Percentiles rank a stretch among this genome's conserved stretches.
phyloP scores from a whole-genome alignment of 805 yeast genomes.

The Yamadazyma akitaensis region DNA sequence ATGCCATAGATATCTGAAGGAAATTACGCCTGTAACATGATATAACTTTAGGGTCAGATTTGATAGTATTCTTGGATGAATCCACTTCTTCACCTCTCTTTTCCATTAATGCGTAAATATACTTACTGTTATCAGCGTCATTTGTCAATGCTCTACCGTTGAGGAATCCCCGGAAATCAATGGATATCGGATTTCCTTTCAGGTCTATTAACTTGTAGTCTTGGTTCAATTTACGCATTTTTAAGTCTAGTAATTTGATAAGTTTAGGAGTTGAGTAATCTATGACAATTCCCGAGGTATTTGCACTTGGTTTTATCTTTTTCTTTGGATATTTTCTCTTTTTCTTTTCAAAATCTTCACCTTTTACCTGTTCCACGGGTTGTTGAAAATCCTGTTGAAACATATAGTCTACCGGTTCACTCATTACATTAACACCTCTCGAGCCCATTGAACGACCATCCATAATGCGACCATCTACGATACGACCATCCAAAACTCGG shows the following conservation, averaged over 20 bases:
- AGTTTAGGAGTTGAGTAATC: constrained; percentile 27
- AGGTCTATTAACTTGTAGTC: constrained; percentile 28
- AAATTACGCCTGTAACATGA: constrained; percentile 46
- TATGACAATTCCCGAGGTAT: constrained; percentile 13
- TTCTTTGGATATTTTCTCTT: constrained; percentile 5
- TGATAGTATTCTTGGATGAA: constrained; percentile 9
- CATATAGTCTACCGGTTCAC: not conserved
- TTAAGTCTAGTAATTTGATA: constrained; percentile 28
- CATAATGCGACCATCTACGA: not conserved
- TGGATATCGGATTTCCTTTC: constrained; percentile 22
- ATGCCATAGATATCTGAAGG: constrained; percentile 31
- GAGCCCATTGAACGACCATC: not conserved
- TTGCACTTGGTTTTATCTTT: constrained; percentile 12
- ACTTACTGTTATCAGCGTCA: constrained; percentile 38
- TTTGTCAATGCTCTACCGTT: constrained; percentile 43
- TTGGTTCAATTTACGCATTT: constrained; percentile 13
- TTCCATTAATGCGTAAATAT: constrained; percentile 14
- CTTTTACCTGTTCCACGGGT: not conserved
- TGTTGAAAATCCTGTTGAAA: not conserved
- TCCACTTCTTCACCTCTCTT: constrained; percentile 3
- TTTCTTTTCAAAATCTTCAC: constrained; percentile 1
- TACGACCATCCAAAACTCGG: too few species aligned
- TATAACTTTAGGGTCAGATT: constrained; percentile 33
- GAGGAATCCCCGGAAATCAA: constrained; percentile 35
- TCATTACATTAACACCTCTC: not conserved